Base-by-base conservation (phyloP, 164 flowering plant genomes). In the Taxillus chinensis region DNA sequence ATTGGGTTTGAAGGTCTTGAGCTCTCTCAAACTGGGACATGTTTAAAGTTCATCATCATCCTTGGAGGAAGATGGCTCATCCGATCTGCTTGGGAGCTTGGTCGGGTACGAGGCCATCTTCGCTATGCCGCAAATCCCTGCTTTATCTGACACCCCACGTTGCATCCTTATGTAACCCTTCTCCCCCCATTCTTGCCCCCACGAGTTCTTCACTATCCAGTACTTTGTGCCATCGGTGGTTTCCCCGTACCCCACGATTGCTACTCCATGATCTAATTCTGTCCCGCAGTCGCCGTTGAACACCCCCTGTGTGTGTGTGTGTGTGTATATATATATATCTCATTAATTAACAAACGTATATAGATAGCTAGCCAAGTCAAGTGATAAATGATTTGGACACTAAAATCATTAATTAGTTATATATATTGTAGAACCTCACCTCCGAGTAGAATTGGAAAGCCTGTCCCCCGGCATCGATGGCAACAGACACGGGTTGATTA, bases 181-280 rank as follows among this genome's bases (percentile, higher is more conserved):
- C 72, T 92, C 96, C 45, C 95, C 95, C 98, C 98, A 87, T 52
- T 77, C 84, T 39, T 80, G 38, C 49, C 98, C 98, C 98, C 98
- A 92, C 3, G 98, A 92, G 78, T 92, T 92, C 80, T 71, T 87
- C 76, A 92, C 90, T 14, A 78, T 85, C 98, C 96, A 89, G 66
- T 89, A 92, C 60, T 87, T 85, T 39, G 87, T 87, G 8, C 95
- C 95, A 68, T 87, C 96, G 0, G 73, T 54, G 1, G 90, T 77
- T 49, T 79, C 70, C 39, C 98, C 96, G 55, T 92, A 92, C 0
- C 98, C 98, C 45, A 92, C 93, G 11, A 78, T 61, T 8, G 87
- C 87, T 59, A 89, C 96, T 5, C 95, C 96, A 60, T 92, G 98
- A 55, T 92, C 71, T 49, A 89, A 79, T 43, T 83, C 82, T 46